Evolutionary conservation across 73 alveolate species (phyloP), one percentile per base, ranked within the genome.

Genomic region (Paramecium sonneborni): DNA sequence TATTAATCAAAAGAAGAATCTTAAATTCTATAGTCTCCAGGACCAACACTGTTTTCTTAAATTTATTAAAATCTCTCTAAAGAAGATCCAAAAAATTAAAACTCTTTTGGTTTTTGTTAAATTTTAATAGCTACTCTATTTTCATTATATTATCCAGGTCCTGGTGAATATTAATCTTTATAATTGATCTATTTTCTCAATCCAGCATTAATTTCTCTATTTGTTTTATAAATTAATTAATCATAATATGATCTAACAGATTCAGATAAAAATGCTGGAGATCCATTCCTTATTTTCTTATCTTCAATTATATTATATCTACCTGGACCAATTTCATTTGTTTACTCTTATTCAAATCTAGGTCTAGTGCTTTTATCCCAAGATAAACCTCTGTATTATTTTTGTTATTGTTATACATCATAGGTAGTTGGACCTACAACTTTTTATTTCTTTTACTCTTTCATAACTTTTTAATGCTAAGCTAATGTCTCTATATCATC

Each of bases 41-140:
- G 90, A 2, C 90, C 90, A 1, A 79, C 69, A 24, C 8, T 24
- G 5, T 20, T 34, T 20, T 21, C 26, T 21, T 79, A 21, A 14
- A 21, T 7, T 30, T 23, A 9, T 34, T 79, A 41, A 24, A 79
- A 79, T 43, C 90, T 38, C 43, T 79, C 90, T 12, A 79, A 44
- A 44, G 90, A 79, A 5, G 90, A 79, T 9, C 90, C 90, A 79
- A 79, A 79, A 18, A 79, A 79, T 46, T 79, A 41, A 79, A 30
- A 79, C 8, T 38, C 90, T 6, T 62, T 79, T 20, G 70, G 26
- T 26, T 79, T 79, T 21, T 46, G 15, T 44, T 79, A 24, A 5
- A 79, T n/a, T 44, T 38, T 39, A 4, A 79, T 79, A 0, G 90
- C 70, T 10, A 24, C 74, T 39, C 90, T 21, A 41, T 44, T 44